Evolutionary conservation across 2,329 filamentous ascomycete genomes (phyloP).

Genomic region (Pestalotiopsis sp.): DNA sequence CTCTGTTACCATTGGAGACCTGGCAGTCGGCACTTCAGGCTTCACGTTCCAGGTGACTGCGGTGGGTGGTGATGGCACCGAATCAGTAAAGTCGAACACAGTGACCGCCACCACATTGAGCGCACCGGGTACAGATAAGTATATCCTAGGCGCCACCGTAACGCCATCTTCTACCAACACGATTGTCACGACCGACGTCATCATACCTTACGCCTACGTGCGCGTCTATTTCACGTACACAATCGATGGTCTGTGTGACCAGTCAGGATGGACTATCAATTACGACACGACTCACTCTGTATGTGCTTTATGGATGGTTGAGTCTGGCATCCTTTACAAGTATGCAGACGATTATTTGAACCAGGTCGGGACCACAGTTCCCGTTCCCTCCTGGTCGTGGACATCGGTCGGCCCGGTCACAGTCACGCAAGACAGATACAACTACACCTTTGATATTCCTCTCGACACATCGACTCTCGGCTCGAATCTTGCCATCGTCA

Average conservation of each 20-base stretch:
- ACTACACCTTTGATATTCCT: neutral
- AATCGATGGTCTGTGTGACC: neutral
- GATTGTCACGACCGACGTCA: neutral
- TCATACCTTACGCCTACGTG: neutral
- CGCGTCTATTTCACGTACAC: neutral
- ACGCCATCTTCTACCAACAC: neutral
- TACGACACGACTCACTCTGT: neutral
- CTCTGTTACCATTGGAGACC: neutral
- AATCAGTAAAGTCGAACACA: neutral
- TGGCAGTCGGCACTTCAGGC: neutral
- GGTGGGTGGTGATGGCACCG: neutral
- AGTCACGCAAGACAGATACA: neutral
- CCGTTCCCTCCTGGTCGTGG: neutral
- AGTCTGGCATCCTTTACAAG: neutral
- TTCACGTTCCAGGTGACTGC: neutral
- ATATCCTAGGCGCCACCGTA: neutral
- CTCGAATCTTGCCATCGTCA: neutral
- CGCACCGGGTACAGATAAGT: neutral
- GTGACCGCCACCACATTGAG: neutral
- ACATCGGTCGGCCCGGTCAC: neutral
- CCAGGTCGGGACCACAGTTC: neutral
- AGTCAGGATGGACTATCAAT: neutral
- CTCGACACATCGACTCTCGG: neutral
- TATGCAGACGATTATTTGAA: neutral
- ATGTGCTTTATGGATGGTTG: neutral